These are phyloP conservation scores for Solanum chiquidenum DNA, from an alignment of 257 asterid genomes.

Conservation along the genomic window DNA sequence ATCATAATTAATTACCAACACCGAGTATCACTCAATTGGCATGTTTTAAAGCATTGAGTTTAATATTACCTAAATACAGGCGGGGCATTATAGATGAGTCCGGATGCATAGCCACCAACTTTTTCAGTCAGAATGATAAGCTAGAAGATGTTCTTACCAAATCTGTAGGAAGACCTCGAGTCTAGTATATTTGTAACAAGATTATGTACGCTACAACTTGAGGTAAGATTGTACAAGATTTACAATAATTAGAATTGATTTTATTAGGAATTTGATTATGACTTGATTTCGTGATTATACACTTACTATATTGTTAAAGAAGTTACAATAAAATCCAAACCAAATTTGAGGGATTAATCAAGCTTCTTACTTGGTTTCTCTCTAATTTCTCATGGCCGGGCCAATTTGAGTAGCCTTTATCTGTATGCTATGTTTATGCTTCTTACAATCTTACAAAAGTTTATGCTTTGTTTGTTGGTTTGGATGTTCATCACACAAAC, in stretches of 20 bases:
- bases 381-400: neutral
- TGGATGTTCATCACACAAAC: neutral
- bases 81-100: neutral
- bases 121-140: neutral
- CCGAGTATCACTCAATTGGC: neutral
- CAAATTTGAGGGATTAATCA: neutral
- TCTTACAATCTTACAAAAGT: neutral
- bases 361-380: neutral
- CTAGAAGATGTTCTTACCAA: neutral
- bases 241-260: neutral
- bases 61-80: neutral
- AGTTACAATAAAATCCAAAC: neutral
- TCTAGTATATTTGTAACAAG: neutral
- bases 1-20: neutral
- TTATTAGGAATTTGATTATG: neutral
- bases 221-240: neutral
- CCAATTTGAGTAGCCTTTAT: neutral
- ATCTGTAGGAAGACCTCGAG: neutral
- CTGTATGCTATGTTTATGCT: neutral
- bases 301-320: neutral
- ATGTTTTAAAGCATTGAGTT: neutral
- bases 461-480: neutral
- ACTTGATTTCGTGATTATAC: neutral
- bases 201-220: neutral
- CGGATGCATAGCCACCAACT: neutral